Base-by-base conservation (phyloP, 108 stramenopile species). In the Schizochytrium sp. region DNA sequence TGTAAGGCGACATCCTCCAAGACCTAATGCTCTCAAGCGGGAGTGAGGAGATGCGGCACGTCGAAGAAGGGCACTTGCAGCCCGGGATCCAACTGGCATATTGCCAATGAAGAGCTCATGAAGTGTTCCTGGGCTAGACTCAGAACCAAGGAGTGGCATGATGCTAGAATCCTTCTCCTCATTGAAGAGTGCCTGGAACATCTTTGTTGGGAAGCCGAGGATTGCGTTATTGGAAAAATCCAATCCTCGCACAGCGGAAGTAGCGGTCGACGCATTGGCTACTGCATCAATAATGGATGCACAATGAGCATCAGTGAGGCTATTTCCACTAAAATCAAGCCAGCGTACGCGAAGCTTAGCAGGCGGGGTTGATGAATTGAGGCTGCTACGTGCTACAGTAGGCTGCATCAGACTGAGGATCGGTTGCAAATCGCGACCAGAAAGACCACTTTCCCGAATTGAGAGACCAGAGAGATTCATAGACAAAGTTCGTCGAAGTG, bases 171-270 rank as follows among this genome's bases (percentile, higher is more conserved):
- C 41, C 8, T 41, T 49, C 28, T 5, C 76, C 5, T 83, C 53
- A 10, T 83, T 8, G 50, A 55, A 83, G 76, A 83, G 76, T 1
- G 76, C 44, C 12, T 83, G 76, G 0, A 83, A 55, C 76, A 55
- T 83, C 50, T 83, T 49, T 2, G 76, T 83, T 40, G 76, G 50
- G 53, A 55, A 49, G 13, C 50, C 50, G 15, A 49, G 50, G 28
- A 83, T 40, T 38, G 47, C 76, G 76, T 83, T 83, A 53, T 55
- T 55, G 15, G 76, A 83, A 42, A 83, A 17, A n/a, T 55, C 76
- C 15, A 83, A n/a, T 47, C 76, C 53, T 0, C 53, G 50, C 10
- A 83, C 50, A 42, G 28, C 53, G 28, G 50, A 49, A 0, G 10
- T 10, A 8, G 7, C 10, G 8, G 47, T 83, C 50, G 64, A 69